A percentile compares a stretch with the other conserved stretches of the same genome.
Conservation (phyloP, 2,329 filamentous ascomycete species). For the Pseudogymnoascus sp. region DNA sequence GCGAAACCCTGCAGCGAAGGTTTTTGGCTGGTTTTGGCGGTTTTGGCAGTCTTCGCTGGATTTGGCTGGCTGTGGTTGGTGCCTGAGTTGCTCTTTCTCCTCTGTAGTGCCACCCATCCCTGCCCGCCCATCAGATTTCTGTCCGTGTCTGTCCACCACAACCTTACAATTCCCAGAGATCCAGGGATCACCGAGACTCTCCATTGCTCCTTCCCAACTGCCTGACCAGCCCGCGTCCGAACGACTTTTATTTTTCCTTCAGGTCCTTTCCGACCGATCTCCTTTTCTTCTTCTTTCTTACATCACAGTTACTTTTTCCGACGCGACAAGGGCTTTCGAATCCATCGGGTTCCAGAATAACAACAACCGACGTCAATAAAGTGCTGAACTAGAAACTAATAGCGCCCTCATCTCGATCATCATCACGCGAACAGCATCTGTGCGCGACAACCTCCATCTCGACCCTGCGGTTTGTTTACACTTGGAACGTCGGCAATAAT, state of each 20-base stretch:
- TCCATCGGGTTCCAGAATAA: background rate
- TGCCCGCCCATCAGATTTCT: background rate
- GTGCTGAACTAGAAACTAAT: background rate
- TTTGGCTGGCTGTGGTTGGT: background rate
- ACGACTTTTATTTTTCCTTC: background rate
- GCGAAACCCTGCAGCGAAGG: background rate
- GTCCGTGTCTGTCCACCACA: slow-evolving; percentile 6
- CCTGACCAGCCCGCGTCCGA: background rate
- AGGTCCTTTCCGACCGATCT: background rate
- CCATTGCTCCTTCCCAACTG: background rate
- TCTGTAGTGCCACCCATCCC: background rate
- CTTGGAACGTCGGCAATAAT: background rate
- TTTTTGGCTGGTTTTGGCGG: background rate
- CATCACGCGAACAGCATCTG: background rate
- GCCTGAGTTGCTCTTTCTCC: slow-evolving; percentile 1
- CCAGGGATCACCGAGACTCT: slow-evolving; percentile 1
- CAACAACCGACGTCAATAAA: slow-evolving; percentile 6
- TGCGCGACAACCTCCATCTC: background rate
- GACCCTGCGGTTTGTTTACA: slow-evolving; percentile 4
- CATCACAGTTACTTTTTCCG: background rate
- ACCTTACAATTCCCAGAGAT: slow-evolving; percentile 1
- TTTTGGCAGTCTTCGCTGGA: background rate
- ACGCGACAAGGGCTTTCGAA: background rate
- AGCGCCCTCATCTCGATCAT: slow-evolving; percentile 1
- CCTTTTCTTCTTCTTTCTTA: background rate